Evolutionary conservation across 305 asterid genomes (phyloP).

Genomic region (Fraxinus baroniana): DNA sequence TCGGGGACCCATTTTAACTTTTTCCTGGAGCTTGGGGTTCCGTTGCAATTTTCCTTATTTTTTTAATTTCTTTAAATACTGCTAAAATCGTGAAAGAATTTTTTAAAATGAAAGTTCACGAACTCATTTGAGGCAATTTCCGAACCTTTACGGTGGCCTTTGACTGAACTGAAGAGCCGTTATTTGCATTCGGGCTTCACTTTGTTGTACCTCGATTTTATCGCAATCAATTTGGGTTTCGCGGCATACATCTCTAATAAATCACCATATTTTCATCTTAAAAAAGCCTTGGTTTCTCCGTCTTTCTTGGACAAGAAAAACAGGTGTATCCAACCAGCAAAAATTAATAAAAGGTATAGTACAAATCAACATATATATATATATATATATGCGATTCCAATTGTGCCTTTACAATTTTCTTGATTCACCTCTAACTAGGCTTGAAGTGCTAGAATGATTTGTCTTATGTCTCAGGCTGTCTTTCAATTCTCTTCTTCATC

Average conservation of each 20-base stretch:
- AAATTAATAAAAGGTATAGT: neutral
- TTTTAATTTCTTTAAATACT: no score
- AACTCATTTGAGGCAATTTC: neutral
- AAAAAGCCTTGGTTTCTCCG: constrained; percentile 58
- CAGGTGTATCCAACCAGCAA: constrained; percentile 46
- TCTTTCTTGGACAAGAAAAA: constrained; percentile 57
- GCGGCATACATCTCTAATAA: neutral
- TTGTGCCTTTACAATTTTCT: constrained; percentile 1
- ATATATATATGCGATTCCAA: neutral
- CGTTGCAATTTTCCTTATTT: neutral
- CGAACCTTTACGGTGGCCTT: neutral
- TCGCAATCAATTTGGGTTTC: neutral
- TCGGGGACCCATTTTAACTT: neutral
- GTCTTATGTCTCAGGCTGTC: constrained; percentile 40
- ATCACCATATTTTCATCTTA: constrained; percentile 6
- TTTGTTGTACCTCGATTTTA: constrained; percentile 11
- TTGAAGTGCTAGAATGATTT: constrained; percentile 25
- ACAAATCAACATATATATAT: constrained; percentile 14
- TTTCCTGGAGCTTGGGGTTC: neutral
- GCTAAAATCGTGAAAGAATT: neutral
- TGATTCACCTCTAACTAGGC: constrained; percentile 7
- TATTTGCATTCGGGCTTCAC: neutral
- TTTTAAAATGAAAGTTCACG: neutral
- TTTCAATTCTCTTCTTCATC: constrained; percentile 36
- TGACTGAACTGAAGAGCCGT: constrained; percentile 16